Conservation (phyloP, 2,329 filamentous ascomycete genomes). For the Reticulascus tulasneorum region DNA sequence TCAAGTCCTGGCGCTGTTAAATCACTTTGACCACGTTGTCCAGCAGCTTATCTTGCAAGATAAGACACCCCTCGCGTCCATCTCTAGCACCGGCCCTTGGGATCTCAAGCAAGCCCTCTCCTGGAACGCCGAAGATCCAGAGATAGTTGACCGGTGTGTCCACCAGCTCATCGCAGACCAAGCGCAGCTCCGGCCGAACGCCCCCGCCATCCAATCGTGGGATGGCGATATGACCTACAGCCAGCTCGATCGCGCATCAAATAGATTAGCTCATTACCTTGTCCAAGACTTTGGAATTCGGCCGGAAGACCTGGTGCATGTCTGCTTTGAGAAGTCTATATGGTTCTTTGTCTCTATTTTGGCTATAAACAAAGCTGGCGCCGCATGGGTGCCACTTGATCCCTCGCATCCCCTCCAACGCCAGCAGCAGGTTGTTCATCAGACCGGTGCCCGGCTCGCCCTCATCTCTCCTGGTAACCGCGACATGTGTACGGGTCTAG, state of each 20-base stretch:
- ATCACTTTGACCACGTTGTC: constrained; percentile 2
- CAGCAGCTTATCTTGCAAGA: neutral
- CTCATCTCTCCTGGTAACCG: neutral
- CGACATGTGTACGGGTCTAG: neutral
- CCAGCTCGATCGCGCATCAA: constrained; percentile 5
- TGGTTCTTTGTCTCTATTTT: constrained; percentile 18
- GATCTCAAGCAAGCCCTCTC: constrained; percentile 3
- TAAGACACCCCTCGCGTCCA: neutral
- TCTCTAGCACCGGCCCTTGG: neutral
- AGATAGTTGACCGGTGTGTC: constrained; percentile 11
- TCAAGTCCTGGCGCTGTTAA: constrained; percentile 1
- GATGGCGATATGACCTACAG: constrained; percentile 11
- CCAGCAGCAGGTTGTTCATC: neutral
- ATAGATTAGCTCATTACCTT: neutral
- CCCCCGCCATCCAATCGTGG: constrained; percentile 16
- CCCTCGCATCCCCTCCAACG: neutral
- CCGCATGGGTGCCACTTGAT: constrained; percentile 16
- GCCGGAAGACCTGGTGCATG: constrained; percentile 5
- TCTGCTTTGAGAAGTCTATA: constrained; percentile 21
- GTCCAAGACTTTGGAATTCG: constrained; percentile 14
- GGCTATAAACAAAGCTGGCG: constrained; percentile 22
- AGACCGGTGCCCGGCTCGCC: constrained; percentile 1
- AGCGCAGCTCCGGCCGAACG: constrained; percentile 5
- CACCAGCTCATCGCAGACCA: constrained; percentile 17
- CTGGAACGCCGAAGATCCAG: constrained; percentile 1